Evolutionary conservation across 371 early-diverging fungal genomes (phyloP).

Genomic region (Smittium culicis): DNA sequence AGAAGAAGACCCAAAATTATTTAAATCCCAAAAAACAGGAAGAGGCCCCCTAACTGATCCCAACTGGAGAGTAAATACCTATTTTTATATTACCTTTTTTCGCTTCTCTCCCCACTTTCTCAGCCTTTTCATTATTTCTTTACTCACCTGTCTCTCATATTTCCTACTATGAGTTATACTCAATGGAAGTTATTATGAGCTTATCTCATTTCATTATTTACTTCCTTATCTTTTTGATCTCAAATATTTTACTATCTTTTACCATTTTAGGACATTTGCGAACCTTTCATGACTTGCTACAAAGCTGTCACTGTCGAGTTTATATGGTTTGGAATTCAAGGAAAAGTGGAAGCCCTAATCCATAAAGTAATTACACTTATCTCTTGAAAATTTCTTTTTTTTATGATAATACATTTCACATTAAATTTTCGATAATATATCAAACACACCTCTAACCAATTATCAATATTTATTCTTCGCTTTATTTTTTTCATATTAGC

Average conservation of each 20-base stretch:
- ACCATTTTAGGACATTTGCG: slow-evolving; percentile 34
- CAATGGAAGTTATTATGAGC: no score
- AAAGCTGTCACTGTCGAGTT: slow-evolving; percentile 61
- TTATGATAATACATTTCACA: neutral
- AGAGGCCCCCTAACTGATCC: slow-evolving; percentile 44
- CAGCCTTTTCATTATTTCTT: neutral
- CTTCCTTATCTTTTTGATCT: no score
- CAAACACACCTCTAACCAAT: neutral
- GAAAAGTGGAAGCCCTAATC: slow-evolving; percentile 43
- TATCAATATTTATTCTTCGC: neutral
- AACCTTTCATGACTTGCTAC: slow-evolving; percentile 65
- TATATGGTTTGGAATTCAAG: slow-evolving; percentile 54
- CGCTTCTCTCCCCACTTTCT: neutral
- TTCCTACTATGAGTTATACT: no score
- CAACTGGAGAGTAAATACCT: slow-evolving; percentile 28
- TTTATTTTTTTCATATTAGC: slow-evolving; percentile 6
- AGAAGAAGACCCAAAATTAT: slow-evolving; percentile 49
- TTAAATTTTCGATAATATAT: neutral
- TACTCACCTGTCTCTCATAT: no score
- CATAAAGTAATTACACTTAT: slow-evolving; percentile 20
- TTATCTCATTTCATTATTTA: no score
- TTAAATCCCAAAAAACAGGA: slow-evolving; percentile 45
- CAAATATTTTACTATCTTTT: no score
- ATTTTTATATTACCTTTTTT: neutral
- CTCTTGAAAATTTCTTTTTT: slow-evolving; percentile 15